These are phyloP conservation scores for Parachlorella kessleri DNA, from an alignment of 139 green algal genomes.

Conservation along the genomic window DNA sequence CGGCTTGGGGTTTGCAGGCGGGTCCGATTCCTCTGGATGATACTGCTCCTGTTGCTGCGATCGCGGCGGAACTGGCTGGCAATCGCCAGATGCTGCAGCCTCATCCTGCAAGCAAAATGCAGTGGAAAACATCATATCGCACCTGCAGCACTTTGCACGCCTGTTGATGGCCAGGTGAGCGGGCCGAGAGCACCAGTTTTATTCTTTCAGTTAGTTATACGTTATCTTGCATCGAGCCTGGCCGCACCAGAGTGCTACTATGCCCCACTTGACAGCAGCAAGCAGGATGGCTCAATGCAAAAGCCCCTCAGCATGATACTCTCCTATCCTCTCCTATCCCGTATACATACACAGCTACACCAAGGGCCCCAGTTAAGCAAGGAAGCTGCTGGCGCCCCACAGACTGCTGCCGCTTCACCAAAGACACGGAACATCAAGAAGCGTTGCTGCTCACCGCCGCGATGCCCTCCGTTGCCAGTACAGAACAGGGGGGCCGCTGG, in stretches of 20 bases:
- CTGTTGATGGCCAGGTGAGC: too few species aligned
- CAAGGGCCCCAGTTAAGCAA: background rate
- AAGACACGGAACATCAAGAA: background rate
- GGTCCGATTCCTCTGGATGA: too few species aligned
- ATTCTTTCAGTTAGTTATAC: too few species aligned
- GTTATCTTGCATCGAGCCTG: too few species aligned
- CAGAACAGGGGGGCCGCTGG: constrained; percentile 33
- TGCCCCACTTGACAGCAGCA: too few species aligned
- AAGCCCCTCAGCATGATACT: background rate
- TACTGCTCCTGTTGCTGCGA: background rate
- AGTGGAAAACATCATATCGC: too few species aligned
- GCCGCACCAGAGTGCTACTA: too few species aligned
- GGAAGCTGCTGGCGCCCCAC: background rate
- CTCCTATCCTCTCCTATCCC: background rate
- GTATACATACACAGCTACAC: background rate
- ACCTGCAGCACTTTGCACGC: too few species aligned
- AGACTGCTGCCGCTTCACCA: constrained; percentile 1
- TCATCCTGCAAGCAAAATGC: constrained; percentile 1
- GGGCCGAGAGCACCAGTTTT: too few species aligned
- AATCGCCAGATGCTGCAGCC: background rate
- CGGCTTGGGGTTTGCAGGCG: background rate
- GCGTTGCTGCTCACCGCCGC: too few species aligned
- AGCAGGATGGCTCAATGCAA: too few species aligned
- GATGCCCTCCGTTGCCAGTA: constrained; percentile 5
- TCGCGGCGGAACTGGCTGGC: background rate